Percentiles rank a stretch among this genome's conserved stretches.
Conservation (phyloP, 2,329 filamentous ascomycete species). For the Pseudogymnoascus sp. region DNA sequence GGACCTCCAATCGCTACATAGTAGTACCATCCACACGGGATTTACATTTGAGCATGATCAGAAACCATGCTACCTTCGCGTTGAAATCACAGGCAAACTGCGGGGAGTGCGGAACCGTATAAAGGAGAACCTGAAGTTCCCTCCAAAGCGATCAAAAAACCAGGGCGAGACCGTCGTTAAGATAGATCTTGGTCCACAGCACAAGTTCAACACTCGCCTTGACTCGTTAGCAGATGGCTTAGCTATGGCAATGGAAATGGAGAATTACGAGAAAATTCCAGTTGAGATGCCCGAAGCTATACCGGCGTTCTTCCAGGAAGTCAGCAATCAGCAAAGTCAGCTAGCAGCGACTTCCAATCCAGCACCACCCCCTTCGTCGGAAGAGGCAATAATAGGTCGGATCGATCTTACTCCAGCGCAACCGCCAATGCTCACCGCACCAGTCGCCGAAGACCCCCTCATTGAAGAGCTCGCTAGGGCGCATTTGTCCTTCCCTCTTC, state of each 20-base stretch:
- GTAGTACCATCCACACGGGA: constrained; percentile 8
- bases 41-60: background rate
- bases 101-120: background rate
- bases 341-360: background rate
- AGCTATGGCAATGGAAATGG: constrained; percentile 13
- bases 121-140: background rate
- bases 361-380: background rate
- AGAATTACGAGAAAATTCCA: constrained; percentile 2
- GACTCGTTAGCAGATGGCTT: constrained; percentile 10
- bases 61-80: background rate
- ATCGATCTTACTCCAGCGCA: background rate
- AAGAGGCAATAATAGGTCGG: background rate
- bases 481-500: background rate
- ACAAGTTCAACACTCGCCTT: background rate
- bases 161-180: background rate
- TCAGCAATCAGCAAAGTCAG: background rate
- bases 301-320: background rate
- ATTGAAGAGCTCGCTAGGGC: background rate
- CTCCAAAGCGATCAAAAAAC: background rate
- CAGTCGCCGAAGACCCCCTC: background rate
- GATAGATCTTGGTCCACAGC: background rate
- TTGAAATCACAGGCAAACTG: background rate
- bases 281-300: constrained; percentile 10
- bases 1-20: constrained; percentile 9
- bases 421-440: background rate